Percentiles rank a stretch among this genome's conserved stretches.
Evolutionary conservation across 805 yeast species (phyloP).

Genomic region (Zygoascus biomembranicola): DNA sequence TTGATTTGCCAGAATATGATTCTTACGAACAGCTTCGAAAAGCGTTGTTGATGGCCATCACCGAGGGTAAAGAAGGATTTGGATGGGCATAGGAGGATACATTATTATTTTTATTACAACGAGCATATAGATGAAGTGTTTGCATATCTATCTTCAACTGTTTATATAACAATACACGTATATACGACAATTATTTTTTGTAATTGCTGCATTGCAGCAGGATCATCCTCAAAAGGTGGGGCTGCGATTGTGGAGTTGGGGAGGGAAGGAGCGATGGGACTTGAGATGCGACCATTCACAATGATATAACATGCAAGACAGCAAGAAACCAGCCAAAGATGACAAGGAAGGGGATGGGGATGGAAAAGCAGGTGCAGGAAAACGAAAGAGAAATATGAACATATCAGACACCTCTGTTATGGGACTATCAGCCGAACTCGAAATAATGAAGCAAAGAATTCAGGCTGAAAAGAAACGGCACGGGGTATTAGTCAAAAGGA

Average conservation of each 20-base stretch:
- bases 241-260: no score
- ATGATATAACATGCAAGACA: no score
- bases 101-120: neutral
- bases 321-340: neutral
- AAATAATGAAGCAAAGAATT: neutral
- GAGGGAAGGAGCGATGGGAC: no score
- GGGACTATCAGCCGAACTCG: neutral
- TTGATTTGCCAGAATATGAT: conserved; percentile 88
- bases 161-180: no score
- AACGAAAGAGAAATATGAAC: neutral
- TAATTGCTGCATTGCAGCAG: no score
- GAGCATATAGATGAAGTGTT: neutral
- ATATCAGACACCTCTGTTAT: neutral
- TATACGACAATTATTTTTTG: no score
- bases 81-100: conserved; percentile 54
- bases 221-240: no score
- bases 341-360: neutral
- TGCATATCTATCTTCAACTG: neutral
- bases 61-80: conserved; percentile 95
- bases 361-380: neutral
- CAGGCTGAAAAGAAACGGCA: neutral
- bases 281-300: no score
- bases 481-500: neutral
- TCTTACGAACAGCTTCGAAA: conserved; percentile 79
- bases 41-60: conserved; percentile 71